phyloP scores from a whole-genome alignment of 1,284 basidiomycete species.

The Microbotryomycetes sp. region DNA sequence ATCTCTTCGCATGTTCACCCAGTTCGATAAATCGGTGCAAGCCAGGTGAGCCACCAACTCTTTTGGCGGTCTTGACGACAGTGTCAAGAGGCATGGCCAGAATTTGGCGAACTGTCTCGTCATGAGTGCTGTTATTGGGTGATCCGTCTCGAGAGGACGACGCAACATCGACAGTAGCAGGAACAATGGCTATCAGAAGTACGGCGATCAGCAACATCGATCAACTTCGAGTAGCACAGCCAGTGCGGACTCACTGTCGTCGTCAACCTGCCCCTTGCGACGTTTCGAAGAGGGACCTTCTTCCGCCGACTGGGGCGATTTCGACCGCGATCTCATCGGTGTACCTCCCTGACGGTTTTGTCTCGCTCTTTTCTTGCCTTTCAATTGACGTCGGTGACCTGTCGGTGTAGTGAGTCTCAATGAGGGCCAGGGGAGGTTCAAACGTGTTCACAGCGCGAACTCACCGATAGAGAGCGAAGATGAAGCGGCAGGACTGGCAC shows the following conservation, averaged over 20 bases:
- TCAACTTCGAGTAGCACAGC: too few species aligned
- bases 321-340: background rate
- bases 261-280: too few species aligned
- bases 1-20: conserved; percentile 13
- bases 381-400: background rate
- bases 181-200: too few species aligned
- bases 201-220: too few species aligned
- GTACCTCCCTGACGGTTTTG: background rate
- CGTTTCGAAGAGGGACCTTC: too few species aligned
- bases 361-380: background rate
- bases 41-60: conserved; percentile 11
- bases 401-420: too few species aligned
- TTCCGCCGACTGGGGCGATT: too few species aligned
- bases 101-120: conserved; percentile 15
- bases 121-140: background rate
- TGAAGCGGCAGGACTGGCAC: background rate
- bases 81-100: conserved; percentile 17
- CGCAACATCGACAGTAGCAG: background rate
- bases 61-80: conserved; percentile 9
- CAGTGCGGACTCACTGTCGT: too few species aligned
- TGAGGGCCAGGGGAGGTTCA: too few species aligned
- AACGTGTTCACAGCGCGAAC: background rate
- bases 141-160: background rate
- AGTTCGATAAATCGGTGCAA: conserved; percentile 17
- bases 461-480: background rate